These are phyloP conservation scores for Torrubiellomyces zombiae DNA, from an alignment of 2,329 filamentous ascomycete genomes.

Conservation along the genomic window DNA sequence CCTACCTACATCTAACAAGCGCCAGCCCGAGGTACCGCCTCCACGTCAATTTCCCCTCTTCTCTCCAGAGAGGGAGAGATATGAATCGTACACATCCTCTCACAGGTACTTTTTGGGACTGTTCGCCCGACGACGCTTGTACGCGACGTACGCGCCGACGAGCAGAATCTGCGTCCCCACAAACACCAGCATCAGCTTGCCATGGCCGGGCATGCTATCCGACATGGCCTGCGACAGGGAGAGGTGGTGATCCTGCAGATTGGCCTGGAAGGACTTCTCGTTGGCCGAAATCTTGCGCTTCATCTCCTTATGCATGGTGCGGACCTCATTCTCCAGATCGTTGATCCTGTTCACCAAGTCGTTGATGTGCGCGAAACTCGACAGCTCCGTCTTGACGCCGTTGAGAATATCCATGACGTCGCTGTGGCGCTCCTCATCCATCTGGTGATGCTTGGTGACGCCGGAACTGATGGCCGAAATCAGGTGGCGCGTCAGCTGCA, in stretches of 20 bases:
- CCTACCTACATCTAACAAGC: too few relatives aligned
- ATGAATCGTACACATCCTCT: too few relatives aligned
- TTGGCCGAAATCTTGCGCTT: conserved; percentile 30
- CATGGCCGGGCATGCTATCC: conserved; percentile 31
- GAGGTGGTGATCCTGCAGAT: conserved; percentile 31
- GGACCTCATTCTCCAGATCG: conserved; percentile 41
- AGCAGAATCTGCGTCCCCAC: conserved; percentile 60
- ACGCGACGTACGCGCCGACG: conserved; percentile 51
- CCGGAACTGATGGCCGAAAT: conserved; percentile 44
- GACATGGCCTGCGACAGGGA: conserved; percentile 30
- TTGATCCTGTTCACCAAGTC: conserved; percentile 28
- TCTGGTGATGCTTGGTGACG: conserved; percentile 30
- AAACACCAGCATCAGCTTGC: conserved; percentile 48
- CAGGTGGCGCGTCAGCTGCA: conserved; percentile 58
- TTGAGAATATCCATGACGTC: conserved; percentile 33
- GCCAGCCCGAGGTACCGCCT: too few relatives aligned
- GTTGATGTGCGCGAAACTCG: conserved; percentile 27
- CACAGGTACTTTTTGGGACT: conserved; percentile 88
- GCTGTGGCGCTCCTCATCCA: conserved; percentile 38
- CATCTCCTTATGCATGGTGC: conserved; percentile 38
- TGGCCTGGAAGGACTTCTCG: conserved; percentile 36
- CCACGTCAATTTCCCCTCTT: too few relatives aligned
- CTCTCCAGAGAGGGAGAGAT: too few relatives aligned
- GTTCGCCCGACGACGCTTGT: conserved; percentile 60
- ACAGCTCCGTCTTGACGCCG: conserved; percentile 28